phyloP scores from a whole-genome alignment of 2,329 filamentous ascomycete genomes.

The Sodiomyces alkalinus region DNA sequence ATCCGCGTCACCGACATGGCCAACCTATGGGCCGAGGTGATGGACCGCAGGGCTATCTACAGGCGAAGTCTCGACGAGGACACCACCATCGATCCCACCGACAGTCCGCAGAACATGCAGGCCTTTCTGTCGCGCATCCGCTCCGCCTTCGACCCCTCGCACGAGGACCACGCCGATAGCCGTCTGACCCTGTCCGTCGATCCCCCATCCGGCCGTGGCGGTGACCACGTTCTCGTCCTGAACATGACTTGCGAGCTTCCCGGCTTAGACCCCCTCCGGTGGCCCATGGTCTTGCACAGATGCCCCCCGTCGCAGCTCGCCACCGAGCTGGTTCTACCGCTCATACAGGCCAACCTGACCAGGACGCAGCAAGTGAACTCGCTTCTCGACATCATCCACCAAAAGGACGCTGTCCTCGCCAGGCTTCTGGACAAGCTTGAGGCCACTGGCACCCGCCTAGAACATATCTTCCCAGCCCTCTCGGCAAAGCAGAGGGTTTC shows the following conservation, averaged over 20 bases:
- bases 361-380: slow-evolving; percentile 24
- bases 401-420: slow-evolving; percentile 36
- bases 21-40: slow-evolving; percentile 55
- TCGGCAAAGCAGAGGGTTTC: slow-evolving; percentile 28
- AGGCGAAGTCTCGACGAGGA: slow-evolving; percentile 44
- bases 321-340: slow-evolving; percentile 33
- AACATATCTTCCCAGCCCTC: slow-evolving; percentile 36
- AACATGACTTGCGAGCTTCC: slow-evolving; percentile 45
- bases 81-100: slow-evolving; percentile 59
- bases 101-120: slow-evolving; percentile 49
- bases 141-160: slow-evolving; percentile 31
- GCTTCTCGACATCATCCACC: slow-evolving; percentile 25
- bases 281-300: slow-evolving; percentile 45
- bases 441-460: slow-evolving; percentile 32
- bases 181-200: slow-evolving; percentile 25
- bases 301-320: slow-evolving; percentile 25
- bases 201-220: slow-evolving; percentile 17
- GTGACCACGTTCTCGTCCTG: slow-evolving; percentile 30
- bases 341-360: slow-evolving; percentile 30
- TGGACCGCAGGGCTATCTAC: slow-evolving; percentile 47
- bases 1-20: slow-evolving; percentile 57
- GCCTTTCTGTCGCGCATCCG: slow-evolving; percentile 51
- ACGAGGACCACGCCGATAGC: slow-evolving; percentile 26
- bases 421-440: slow-evolving; percentile 40
- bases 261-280: slow-evolving; percentile 47